Conservation (phyloP, 768 basidiomycete species). For the Termitomyces sp. region DNA sequence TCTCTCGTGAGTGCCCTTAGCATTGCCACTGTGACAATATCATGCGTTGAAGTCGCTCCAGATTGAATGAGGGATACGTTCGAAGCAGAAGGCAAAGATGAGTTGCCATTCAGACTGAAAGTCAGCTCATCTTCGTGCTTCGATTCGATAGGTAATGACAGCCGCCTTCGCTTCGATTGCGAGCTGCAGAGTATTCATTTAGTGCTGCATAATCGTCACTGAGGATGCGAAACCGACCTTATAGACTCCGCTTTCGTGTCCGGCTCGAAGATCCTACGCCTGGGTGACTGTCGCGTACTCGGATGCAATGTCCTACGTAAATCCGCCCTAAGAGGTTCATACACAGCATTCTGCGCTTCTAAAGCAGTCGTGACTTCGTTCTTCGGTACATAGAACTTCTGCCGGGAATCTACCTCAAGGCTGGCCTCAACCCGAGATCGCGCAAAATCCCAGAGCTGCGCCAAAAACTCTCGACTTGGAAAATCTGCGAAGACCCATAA, state of each 20-base stretch:
- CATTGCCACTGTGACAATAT: slow-evolving; percentile 56
- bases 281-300: slow-evolving; percentile 38
- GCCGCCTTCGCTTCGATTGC: slow-evolving; percentile 36
- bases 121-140: slow-evolving; percentile 26
- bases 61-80: slow-evolving; percentile 32
- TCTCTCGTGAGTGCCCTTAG: slow-evolving; percentile 52
- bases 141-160: slow-evolving; percentile 26
- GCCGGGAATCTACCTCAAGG: slow-evolving; percentile 5
- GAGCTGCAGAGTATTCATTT: slow-evolving; percentile 14
- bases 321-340: slow-evolving; percentile 28
- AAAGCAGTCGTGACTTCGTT: slow-evolving; percentile 25
- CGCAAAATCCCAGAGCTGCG: slow-evolving; percentile 39
- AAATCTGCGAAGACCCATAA: slow-evolving; percentile 27
- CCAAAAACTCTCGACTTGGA: slow-evolving; percentile 41
- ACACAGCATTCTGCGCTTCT: slow-evolving; percentile 24
- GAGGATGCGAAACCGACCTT: slow-evolving; percentile 26
- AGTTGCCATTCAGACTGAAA: slow-evolving; percentile 30
- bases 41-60: slow-evolving; percentile 17
- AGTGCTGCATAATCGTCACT: not conserved
- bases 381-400: slow-evolving; percentile 22
- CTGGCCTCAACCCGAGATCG: slow-evolving; percentile 22
- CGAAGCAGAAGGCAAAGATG: slow-evolving; percentile 43
- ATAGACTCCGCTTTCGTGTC: slow-evolving; percentile 30
- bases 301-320: slow-evolving; percentile 32
- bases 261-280: slow-evolving; percentile 38